A percentile compares a stretch with the other conserved stretches of the same genome.
phyloP scores from a whole-genome alignment of 495 filamentous ascomycete genomes.

The Aspergillus conjunctus region DNA sequence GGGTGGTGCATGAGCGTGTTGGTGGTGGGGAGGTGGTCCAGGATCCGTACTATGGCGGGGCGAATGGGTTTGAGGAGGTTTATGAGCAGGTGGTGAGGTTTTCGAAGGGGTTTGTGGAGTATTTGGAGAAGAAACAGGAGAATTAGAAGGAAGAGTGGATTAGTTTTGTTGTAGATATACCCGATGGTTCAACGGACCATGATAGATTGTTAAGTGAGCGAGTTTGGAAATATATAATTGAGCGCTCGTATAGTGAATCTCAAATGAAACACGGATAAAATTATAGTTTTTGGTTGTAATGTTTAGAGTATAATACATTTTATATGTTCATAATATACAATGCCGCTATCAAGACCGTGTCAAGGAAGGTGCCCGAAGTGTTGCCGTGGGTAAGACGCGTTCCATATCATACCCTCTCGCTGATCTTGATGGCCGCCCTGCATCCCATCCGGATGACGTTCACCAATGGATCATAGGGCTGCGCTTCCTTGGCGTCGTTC shows the following conservation, averaged over 20 bases:
- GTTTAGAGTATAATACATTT: constrained; percentile 13
- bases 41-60: constrained; percentile 91
- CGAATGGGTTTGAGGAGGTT: constrained; percentile 79
- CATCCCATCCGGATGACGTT: constrained; percentile 86
- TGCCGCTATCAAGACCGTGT: background rate
- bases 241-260: no score
- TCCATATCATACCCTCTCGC: constrained; percentile 66
- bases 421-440: constrained; percentile 89
- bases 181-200: constrained; percentile 21
- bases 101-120: constrained; percentile 70
- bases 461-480: constrained; percentile 87
- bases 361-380: background rate
- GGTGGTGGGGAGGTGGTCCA: constrained; percentile 73
- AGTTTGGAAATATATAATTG: constrained; percentile 7
- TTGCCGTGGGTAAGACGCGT: constrained; percentile 41
- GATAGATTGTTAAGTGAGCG: constrained; percentile 1
- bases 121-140: constrained; percentile 37
- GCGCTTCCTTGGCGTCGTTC: constrained; percentile 85
- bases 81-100: constrained; percentile 83
- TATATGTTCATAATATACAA: background rate
- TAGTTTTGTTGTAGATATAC: constrained; percentile 18
- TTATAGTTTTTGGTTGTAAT: background rate
- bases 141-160: constrained; percentile 6
- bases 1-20: constrained; percentile 70
- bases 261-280: no score